phyloP scores from a whole-genome alignment of 108 stramenopile species.

The Nannochloropsis salina region DNA sequence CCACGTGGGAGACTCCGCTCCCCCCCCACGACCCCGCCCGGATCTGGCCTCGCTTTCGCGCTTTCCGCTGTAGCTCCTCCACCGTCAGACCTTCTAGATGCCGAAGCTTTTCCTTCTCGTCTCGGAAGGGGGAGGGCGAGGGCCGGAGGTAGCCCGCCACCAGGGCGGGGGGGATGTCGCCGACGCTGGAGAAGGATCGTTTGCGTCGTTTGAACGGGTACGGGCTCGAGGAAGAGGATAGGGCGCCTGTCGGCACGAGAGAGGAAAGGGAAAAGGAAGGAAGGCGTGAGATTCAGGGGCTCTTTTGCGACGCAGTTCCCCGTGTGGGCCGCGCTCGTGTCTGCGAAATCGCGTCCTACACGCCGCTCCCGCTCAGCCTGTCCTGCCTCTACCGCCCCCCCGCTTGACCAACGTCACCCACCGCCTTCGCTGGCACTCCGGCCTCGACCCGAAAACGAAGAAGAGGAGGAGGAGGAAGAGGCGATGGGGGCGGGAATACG shows the following conservation, averaged over 20 bases:
- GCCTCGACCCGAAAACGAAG: neutral
- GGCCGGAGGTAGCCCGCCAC: neutral
- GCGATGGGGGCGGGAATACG: neutral
- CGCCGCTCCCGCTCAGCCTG: no score
- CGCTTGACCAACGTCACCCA: neutral
- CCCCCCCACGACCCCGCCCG: neutral
- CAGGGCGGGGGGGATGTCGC: neutral
- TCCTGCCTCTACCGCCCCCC: no score
- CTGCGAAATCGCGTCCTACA: no score
- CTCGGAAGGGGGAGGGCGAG: neutral
- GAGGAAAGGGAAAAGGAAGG: neutral
- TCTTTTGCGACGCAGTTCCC: no score
- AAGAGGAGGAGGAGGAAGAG: neutral
- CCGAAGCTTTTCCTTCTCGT: neutral
- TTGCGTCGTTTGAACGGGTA: neutral
- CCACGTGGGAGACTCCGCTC: neutral
- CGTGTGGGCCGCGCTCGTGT: no score
- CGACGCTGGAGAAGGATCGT: neutral
- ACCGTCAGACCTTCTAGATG: neutral
- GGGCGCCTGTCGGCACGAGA: neutral
- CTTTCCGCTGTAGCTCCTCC: neutral
- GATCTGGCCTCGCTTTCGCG: neutral
- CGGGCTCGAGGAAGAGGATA: neutral
- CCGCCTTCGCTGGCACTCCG: neutral
- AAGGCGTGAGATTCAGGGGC: neutral